These are phyloP conservation scores for Curvularia sp. DNA, from an alignment of 2,329 filamentous ascomycete species.

Conservation along the genomic window DNA sequence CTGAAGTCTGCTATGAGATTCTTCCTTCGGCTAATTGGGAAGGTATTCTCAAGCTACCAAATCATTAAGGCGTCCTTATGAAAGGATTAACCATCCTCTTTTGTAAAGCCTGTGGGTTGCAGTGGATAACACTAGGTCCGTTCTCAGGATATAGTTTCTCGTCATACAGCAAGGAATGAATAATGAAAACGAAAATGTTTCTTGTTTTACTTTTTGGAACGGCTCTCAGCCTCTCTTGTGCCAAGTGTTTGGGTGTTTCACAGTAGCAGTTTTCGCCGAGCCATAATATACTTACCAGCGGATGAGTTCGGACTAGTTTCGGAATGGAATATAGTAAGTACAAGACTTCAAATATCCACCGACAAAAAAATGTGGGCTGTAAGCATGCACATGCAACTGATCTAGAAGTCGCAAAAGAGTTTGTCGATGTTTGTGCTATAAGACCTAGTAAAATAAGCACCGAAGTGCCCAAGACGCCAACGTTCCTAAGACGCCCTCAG, in stretches of 20 bases:
- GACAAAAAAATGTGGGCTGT: no score
- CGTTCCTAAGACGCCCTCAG: no score
- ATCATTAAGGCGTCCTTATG: not conserved
- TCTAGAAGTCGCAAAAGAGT: no score
- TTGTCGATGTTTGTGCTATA: no score
- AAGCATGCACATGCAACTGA: no score
- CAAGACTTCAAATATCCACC: not conserved
- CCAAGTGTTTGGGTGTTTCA: slow-evolving; percentile 1
- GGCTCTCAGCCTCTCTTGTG: not conserved
- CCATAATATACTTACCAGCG: not conserved
- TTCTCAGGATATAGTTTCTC: not conserved
- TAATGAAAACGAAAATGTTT: not conserved
- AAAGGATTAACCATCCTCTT: not conserved
- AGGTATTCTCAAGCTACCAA: not conserved
- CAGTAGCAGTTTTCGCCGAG: not conserved
- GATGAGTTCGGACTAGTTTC: not conserved
- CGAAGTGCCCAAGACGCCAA: no score
- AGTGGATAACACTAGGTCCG: not conserved
- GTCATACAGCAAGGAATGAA: not conserved
- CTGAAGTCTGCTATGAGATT: not conserved
- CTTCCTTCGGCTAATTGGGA: not conserved
- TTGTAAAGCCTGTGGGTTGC: not conserved
- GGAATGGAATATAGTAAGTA: not conserved
- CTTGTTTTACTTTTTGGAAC: not conserved
- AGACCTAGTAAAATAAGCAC: not conserved